Evolutionary conservation across 1,284 basidiomycete species (phyloP), one percentile per base, ranked within the genome.

Genomic region (Ceraceosorus guamensis): DNA sequence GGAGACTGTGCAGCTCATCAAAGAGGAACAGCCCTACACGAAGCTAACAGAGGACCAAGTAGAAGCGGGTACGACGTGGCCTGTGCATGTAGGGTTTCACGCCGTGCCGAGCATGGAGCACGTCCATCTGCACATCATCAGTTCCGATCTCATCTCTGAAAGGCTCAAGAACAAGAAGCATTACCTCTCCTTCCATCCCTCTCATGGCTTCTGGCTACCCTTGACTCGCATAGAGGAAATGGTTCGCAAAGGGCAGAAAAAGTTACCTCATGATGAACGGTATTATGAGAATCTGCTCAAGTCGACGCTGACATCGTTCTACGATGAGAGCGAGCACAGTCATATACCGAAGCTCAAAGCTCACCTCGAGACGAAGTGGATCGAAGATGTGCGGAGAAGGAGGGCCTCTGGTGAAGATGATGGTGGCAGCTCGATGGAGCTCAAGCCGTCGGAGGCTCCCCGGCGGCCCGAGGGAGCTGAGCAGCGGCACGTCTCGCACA

Each of bases 181-280:
- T 69, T 91, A 91, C 79, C 91, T 93, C 74, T 90, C 89, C 2
- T 98, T 97, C 78, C 85, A 88, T 66, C 93, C 92, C 0, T 82
- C 82, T 33, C 79, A 83, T 11, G 91, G 89, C 0, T 96, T 91
- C 79, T 96, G 95, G 76, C 70, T 97, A 0, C 82, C 10, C 2
- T 14, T 51, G 34, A 18, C 45, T 53, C 41, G 0, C 41, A 39
- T 44, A 37, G 35, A 52, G 56, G 47, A 80, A 0, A 13, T 11
- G 30, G 31, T 51, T n/a, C 11, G 14, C 13, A 43, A 24, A 43
- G 16, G 37, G 7, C 7, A 18, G 53, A 10, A 11, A 34, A 62
- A 87, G 86, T 82, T 83, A 77, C 76, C 81, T 4, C 75, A 78
- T 5, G 79, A 82, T 47, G 75, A 77, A 43, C 79, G 78, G 49